Evolutionary conservation across 805 yeast genomes (phyloP).

Genomic region (Candida ortonii): DNA sequence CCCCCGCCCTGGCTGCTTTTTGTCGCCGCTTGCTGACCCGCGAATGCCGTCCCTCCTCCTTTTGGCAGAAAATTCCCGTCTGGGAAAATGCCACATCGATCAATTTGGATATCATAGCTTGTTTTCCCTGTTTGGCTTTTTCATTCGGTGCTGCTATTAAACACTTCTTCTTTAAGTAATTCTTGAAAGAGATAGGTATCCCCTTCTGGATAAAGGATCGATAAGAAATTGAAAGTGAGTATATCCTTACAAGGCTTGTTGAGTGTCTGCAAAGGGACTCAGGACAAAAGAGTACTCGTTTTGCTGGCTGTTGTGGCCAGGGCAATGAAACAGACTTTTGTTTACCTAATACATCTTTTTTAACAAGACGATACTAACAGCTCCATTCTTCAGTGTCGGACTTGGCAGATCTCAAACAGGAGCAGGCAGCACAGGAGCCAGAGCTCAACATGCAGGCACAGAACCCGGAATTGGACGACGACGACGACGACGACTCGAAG

Average conservation of each 20-base stretch:
- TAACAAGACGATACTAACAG: slow-evolving; percentile 10
- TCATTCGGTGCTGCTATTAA: slow-evolving; percentile 14
- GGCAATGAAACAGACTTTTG: too few relatives aligned
- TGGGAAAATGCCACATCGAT: too few relatives aligned
- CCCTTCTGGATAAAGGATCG: slow-evolving; percentile 16
- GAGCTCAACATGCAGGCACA: slow-evolving; percentile 24
- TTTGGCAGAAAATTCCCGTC: too few relatives aligned
- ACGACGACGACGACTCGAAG: slow-evolving; percentile 48
- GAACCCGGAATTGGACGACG: slow-evolving; percentile 41
- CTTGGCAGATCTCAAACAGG: slow-evolving; percentile 22
- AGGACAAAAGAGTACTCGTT: too few relatives aligned
- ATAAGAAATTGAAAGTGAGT: too few relatives aligned
- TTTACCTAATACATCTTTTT: not conserved
- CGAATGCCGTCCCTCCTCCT: slow-evolving; percentile 1
- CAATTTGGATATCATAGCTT: slow-evolving; percentile 19
- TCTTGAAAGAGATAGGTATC: slow-evolving; percentile 10
- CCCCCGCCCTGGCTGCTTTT: too few relatives aligned
- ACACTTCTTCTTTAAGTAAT: slow-evolving; percentile 19
- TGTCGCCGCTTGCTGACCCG: too few relatives aligned
- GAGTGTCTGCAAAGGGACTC: too few relatives aligned
- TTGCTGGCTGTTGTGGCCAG: too few relatives aligned
- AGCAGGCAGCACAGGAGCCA: slow-evolving; percentile 23
- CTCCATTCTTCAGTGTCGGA: slow-evolving; percentile 23
- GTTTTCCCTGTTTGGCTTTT: slow-evolving; percentile 23
- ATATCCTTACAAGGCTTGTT: too few relatives aligned